Percentiles rank a stretch among this genome's conserved stretches.
Evolutionary conservation across 2,329 filamentous ascomycete species (phyloP).

Genomic region (Ceratocystis cubensis): DNA sequence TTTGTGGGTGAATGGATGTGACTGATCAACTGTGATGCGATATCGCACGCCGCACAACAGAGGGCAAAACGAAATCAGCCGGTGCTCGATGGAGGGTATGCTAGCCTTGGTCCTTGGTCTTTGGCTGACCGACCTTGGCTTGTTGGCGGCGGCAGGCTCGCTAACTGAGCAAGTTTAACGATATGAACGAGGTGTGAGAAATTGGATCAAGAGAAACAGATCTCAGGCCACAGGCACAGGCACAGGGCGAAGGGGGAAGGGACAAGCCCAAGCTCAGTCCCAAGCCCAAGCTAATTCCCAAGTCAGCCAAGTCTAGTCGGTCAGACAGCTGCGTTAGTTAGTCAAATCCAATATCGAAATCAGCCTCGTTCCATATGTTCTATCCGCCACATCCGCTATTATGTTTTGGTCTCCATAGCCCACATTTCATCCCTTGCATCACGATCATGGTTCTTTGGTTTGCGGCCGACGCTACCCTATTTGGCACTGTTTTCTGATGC

Average conservation of each 20-base stretch:
- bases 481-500: not conserved
- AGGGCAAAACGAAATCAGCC: not conserved
- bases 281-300: not conserved
- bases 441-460: constrained; percentile 1
- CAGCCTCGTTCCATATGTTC: constrained; percentile 1
- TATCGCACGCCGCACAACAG: not conserved
- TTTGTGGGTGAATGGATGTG: not conserved
- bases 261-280: not conserved
- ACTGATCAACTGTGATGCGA: not conserved
- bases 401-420: not conserved
- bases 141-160: not conserved
- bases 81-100: not conserved
- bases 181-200: not conserved
- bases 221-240: not conserved
- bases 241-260: not conserved
- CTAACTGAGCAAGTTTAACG: not conserved
- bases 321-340: not conserved
- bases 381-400: not conserved
- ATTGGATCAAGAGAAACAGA: not conserved
- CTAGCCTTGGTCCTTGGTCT: not conserved
- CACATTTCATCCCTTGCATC: constrained; percentile 2
- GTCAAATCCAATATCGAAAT: too few relatives aligned
- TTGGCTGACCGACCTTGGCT: not conserved
- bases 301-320: not conserved
- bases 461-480: not conserved